Conservation (phyloP, 2,329 filamentous ascomycete species). For the Rhynchosporium graminicola region DNA sequence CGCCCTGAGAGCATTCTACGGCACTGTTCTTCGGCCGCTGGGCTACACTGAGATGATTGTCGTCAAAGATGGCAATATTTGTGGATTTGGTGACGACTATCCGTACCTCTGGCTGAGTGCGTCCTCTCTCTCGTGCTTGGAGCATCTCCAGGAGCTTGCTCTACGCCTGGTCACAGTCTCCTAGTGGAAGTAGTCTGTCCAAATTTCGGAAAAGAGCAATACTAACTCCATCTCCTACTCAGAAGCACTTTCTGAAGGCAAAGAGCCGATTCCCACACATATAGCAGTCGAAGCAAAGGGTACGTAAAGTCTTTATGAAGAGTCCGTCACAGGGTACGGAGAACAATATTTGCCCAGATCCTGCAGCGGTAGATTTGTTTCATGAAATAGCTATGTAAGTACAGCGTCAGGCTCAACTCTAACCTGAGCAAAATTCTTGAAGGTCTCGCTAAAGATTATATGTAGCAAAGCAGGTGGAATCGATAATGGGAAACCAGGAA, state of each 20-base stretch:
- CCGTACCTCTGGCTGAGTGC: constrained; percentile 27
- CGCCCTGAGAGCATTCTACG: constrained; percentile 24
- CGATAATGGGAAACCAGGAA: no score
- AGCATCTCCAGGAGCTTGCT: background rate
- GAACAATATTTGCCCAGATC: no score
- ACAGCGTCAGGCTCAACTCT: no score
- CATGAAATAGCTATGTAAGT: no score
- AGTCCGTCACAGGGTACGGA: no score
- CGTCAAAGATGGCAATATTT: constrained; percentile 14
- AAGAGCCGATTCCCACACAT: constrained; percentile 24
- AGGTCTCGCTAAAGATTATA: no score
- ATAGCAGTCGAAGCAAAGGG: constrained; percentile 27
- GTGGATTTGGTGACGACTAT: constrained; percentile 27
- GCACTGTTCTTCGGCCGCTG: constrained; percentile 20
- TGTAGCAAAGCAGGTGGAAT: no score
- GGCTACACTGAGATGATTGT: constrained; percentile 25
- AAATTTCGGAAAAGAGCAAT: background rate
- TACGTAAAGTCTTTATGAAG: no score
- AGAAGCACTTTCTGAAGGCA: constrained; percentile 18
- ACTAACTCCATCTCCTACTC: background rate
- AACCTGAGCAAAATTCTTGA: no score
- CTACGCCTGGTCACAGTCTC: background rate
- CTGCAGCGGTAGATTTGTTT: no score
- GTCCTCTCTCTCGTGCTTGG: background rate
- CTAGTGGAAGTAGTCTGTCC: background rate